Conservation (phyloP, 2,329 filamentous ascomycete species). For the Parasarocladium wereldwijsianum region DNA sequence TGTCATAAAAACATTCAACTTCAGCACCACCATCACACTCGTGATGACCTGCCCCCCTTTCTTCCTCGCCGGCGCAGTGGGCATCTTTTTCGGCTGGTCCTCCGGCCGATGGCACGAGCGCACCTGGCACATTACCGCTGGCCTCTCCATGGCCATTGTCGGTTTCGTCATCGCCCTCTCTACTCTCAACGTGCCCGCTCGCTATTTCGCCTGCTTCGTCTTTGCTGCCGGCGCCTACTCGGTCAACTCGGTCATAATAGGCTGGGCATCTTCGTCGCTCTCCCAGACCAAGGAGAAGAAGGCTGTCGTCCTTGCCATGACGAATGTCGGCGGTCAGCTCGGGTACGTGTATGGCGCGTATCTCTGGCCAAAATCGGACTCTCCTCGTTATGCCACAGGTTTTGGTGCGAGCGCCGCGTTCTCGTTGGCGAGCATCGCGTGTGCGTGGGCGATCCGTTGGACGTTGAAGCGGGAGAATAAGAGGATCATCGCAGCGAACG, state of each 20-base stretch:
- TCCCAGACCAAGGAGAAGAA: conserved; percentile 35
- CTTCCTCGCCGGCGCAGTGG: conserved; percentile 29
- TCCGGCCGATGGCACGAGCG: conserved; percentile 32
- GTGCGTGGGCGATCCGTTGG: conserved; percentile 26
- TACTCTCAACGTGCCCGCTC: conserved; percentile 21
- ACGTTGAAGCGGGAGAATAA: conserved; percentile 26
- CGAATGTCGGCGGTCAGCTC: conserved; percentile 30
- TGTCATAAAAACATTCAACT: conserved; percentile 33
- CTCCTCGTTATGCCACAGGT: conserved; percentile 27
- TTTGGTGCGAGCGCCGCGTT: conserved; percentile 29
- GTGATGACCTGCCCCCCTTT: conserved; percentile 38
- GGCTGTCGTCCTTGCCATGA: conserved; percentile 30
- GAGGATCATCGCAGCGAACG: conserved; percentile 18
- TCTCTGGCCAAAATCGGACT: conserved; percentile 29
- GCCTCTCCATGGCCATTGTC: conserved; percentile 23
- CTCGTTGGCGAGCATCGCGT: conserved; percentile 18
- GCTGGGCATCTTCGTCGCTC: conserved; percentile 27
- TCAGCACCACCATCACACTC: conserved; percentile 32
- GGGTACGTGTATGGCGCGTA: conserved; percentile 36
- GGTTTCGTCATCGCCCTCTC: conserved; percentile 25
- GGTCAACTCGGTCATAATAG: conserved; percentile 30
- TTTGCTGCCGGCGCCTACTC: conserved; percentile 26
- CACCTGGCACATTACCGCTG: conserved; percentile 32
- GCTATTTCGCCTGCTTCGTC: conserved; percentile 27
- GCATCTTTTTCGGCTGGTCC: conserved; percentile 31